Evolutionary conservation across 2,329 filamentous ascomycete genomes (phyloP), one percentile per base, ranked within the genome.

Genomic region (Arthrinium puccinioides): DNA sequence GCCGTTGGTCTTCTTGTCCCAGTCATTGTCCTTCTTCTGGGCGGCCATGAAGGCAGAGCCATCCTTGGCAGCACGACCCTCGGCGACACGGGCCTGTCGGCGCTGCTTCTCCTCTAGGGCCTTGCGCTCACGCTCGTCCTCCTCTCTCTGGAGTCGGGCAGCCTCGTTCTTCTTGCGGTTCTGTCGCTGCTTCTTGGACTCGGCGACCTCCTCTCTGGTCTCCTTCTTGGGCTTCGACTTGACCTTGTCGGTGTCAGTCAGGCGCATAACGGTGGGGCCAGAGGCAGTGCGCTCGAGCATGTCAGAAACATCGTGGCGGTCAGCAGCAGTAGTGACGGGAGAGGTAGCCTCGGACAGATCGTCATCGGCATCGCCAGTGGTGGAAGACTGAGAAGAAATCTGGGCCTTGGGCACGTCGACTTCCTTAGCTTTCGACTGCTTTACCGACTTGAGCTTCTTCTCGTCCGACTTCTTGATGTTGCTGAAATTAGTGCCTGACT

Each of bases 181-280:
- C 69, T 96, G 89, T 42, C 88, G 82, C 68, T 94, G 87, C 72
- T 96, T 96, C 82, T 96, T 96, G 15, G 83, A 84, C 70, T 95
- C 85, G 14, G 74, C 75, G 33, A 75, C 72, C 59, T 86, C 79
- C 46, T 76, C 70, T 27, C 71, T 66, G 65, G 81, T 77, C 47
- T 70, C 64, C 51, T 74, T 69, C 63, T 79, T 79, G 45, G 71
- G 65, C 62, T 81, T 80, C 44, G 75, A 68, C 63, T 82, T 75
- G 55, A 73, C 64, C 72, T 78, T 57, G 63, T 74, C 53, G 62
- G 75, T 57, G 44, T 81, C 79, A 38, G 84, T 92, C 45, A 97
- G 70, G 44, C 85, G 85, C 44, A 96, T 70, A 32, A 94, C 78
- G 1, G 81, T 80, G 18, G 87, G 84, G 37, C 78, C 83, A 26